Base-by-base conservation (phyloP, 1,284 basidiomycete species). In the Cerioporus squamosus region DNA sequence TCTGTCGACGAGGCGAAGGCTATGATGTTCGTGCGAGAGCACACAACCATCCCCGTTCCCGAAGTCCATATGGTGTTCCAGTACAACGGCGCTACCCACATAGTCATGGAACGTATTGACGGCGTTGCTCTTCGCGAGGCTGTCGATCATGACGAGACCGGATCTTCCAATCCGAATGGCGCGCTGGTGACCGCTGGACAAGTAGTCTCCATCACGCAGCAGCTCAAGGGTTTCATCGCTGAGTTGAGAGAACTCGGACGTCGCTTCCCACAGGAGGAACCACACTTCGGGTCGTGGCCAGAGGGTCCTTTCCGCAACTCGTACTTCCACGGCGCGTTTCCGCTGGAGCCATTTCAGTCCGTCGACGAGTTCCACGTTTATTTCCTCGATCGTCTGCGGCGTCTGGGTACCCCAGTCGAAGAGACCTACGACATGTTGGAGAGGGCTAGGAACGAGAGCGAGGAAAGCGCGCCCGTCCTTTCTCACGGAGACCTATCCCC, bases 21-120 rank as follows among this genome's bases (percentile, higher is more conserved):
- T 17, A 45, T 53, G 40, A 20, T 33, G 12, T 53, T 53, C 10
- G 51, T 53, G 22, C 44, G 51, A 12, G 7, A 22, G 2, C 24
- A 42, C 38, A 50, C 48, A 15, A n/a, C 14, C 38, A 50, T 50
- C 23, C 48, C 48, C 48, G 38, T 50, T 9, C 48, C 48, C 15
- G 6, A 51, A 15, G 24, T 53, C 26, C 18, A 33, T 18, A 44
- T 53, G 51, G 51, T 53, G 18, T 53, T 53, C 51, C 15, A 44
- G 33, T 33, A 45, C 18, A 22, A 53, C 14, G 44, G 15, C 10
- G 9, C 26, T 9, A 33, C 26, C 23, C 29, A 44, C 18, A 53
- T 53, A 9, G 51, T 44, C 42, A 53, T 44, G 51, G 42, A 44
- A 4, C 40, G 20, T 14, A 18, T 53, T 23, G 51, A 38, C 23